Evolutionary conservation across 345 rosid genomes (phyloP), one percentile per base, ranked within the genome.

Genomic region (Abelmoschus esculentus): DNA sequence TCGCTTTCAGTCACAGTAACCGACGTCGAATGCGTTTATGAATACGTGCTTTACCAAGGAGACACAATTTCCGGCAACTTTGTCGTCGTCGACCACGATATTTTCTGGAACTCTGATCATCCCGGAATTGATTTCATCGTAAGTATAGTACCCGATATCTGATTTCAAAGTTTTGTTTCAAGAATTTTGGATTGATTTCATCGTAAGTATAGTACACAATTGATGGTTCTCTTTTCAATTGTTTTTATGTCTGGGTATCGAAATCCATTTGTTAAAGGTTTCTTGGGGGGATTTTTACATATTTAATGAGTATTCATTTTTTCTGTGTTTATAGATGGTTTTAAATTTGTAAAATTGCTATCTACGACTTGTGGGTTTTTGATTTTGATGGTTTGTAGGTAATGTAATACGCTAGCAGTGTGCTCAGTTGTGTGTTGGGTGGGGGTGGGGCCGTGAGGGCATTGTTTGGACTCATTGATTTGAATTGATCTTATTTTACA

Each of bases 41-140:
- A 91, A 73, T 91, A 95, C 64, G 96, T 95, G 38, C 85, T 91
- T 44, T 90, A 91, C 83, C 98, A 95, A 76, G 98, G 93, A 70
- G 99, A 95, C 75, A 78, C 82, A 61, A 79, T 95, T 58, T 85
- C 99, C 2, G 99, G 99, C 0, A 91, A 90, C 84, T 95, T 88
- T 86, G 99, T 95, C 8, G 99, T 95, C 62, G 98, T 91, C 54
- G 99, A 95, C 72, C 98, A 95, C 75, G 99, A 91, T 73, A 91
- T 95, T 79, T 95, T 91, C 90, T 95, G 98, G 99, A 76, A 86
- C 77, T 84, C 96, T 18, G 99, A 95, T 83, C 99, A 95, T 78
- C 96, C 96, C 46, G 99, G 99, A 72, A 86, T 91, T 76, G 99
- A 95, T 85, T 86, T 95, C 73, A 84, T 76, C 17, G 99, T 95